Conservation (phyloP, 352 stramenopile species). For the Phytophthora crassamura region DNA sequence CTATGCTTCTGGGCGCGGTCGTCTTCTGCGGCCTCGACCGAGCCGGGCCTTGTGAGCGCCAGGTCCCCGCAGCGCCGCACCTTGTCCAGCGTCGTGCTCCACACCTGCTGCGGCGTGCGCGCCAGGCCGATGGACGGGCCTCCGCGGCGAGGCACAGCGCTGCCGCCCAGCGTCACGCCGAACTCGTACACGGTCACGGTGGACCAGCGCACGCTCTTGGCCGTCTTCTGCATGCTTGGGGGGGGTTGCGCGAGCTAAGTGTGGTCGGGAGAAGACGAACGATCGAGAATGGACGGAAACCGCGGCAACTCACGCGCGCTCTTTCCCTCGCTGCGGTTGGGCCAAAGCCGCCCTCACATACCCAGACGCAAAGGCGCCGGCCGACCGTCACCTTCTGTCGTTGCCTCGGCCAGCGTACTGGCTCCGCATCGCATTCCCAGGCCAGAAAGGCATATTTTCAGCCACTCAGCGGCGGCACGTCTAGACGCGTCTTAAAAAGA, state of each 20-base stretch:
- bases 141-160: conserved; percentile 53
- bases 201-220: conserved; percentile 63
- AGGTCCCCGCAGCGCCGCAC: conserved; percentile 35
- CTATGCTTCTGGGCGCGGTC: conserved; percentile 19
- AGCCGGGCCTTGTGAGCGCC: conserved; percentile 20
- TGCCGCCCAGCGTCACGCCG: conserved; percentile 58
- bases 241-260: background rate
- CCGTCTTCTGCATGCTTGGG: conserved; percentile 13
- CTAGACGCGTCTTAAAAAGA: too few species aligned
- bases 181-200: conserved; percentile 77
- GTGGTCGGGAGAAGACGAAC: background rate
- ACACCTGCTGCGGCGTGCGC: conserved; percentile 45
- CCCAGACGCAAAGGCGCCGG: conserved; percentile 24
- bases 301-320: conserved; percentile 12
- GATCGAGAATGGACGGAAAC: conserved; percentile 20
- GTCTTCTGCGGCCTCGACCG: conserved; percentile 1
- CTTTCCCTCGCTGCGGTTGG: conserved; percentile 27
- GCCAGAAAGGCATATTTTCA: background rate
- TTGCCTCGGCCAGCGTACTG: background rate
- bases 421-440: background rate
- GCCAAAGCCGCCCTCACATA: conserved; percentile 14
- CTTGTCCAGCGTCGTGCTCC: conserved; percentile 54
- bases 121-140: conserved; percentile 61
- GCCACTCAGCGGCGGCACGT: too few species aligned
- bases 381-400: conserved; percentile 9